Evolutionary conservation across 257 asterid species (phyloP).

Genomic region (Nicotiana obtusifolia): DNA sequence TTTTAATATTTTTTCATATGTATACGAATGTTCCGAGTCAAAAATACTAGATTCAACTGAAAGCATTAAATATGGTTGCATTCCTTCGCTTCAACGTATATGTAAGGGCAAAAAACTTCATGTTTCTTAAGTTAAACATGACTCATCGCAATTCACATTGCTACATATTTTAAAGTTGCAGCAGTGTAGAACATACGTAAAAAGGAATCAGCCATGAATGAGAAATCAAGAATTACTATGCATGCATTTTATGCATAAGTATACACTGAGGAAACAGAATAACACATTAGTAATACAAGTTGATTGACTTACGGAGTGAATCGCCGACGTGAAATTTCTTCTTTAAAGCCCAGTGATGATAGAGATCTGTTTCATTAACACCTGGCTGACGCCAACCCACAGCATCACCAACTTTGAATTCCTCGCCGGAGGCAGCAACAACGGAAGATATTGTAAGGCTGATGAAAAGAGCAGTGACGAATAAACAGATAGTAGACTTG

Average conservation of each 20-base stretch:
- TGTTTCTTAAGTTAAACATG: too few relatives aligned
- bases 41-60: too few relatives aligned
- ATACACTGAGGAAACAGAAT: background rate
- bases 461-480: constrained; percentile 10
- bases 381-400: constrained; percentile 56
- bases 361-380: constrained; percentile 37
- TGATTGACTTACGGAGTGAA: constrained; percentile 53
- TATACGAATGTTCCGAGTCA: too few relatives aligned
- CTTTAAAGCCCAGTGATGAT: constrained; percentile 45
- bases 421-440: constrained; percentile 35
- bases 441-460: constrained; percentile 8
- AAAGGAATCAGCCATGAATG: too few relatives aligned
- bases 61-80: too few relatives aligned
- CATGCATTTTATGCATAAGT: background rate
- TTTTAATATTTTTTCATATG: too few relatives aligned
- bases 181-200: too few relatives aligned
- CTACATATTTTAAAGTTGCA: too few relatives aligned
- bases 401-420: constrained; percentile 59
- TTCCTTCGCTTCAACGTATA: too few relatives aligned
- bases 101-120: too few relatives aligned
- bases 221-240: background rate
- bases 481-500: background rate
- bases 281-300: too few relatives aligned
- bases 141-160: too few relatives aligned
- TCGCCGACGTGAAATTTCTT: constrained; percentile 55